Evolutionary conservation across 768 basidiomycete genomes (phyloP).

Genomic region (Boletus tylopilopsis): DNA sequence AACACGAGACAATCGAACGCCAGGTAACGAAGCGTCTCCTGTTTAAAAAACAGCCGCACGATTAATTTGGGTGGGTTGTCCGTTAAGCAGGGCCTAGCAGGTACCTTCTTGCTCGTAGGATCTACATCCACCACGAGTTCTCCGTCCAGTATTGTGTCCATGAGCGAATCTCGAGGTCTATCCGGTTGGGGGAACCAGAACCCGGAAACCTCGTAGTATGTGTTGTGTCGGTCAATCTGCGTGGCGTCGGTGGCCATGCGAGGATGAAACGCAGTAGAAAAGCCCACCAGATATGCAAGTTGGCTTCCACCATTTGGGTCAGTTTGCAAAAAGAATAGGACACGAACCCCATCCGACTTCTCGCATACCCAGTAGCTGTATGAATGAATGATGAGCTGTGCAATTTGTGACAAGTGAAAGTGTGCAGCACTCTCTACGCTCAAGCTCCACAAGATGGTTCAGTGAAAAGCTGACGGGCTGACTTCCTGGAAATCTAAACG

Average conservation of each 20-base stretch:
- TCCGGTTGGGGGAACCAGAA: slow-evolving; percentile 91
- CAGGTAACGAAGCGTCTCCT: slow-evolving; percentile 82
- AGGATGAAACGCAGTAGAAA: background rate
- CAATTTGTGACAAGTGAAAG: background rate
- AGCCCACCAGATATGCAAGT: slow-evolving; percentile 70
- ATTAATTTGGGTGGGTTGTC: background rate
- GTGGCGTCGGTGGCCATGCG: slow-evolving; percentile 4
- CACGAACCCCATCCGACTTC: slow-evolving; percentile 94
- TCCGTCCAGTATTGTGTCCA: slow-evolving; percentile 85
- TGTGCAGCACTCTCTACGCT: slow-evolving; percentile 67
- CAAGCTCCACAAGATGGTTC: slow-evolving; percentile 69
- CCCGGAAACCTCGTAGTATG: slow-evolving; percentile 69
- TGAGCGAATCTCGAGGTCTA: slow-evolving; percentile 59
- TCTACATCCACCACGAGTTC: slow-evolving; percentile 93
- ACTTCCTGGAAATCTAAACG: slow-evolving; percentile 83
- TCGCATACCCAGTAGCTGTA: slow-evolving; percentile 98
- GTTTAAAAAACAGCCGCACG: background rate
- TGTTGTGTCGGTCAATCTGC: slow-evolving; percentile 94
- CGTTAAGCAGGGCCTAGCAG: slow-evolving; percentile 21
- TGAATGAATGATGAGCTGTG: slow-evolving; percentile 9
- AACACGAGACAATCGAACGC: slow-evolving; percentile 93
- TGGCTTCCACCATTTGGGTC: slow-evolving; percentile 51
- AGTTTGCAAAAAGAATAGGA: slow-evolving; percentile 76
- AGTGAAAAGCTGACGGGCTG: slow-evolving; percentile 90
- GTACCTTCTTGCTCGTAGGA: slow-evolving; percentile 63